Base-by-base conservation (phyloP, 225 moss, liverwort and hornwort species). In the Physcomitrium patens region DNA sequence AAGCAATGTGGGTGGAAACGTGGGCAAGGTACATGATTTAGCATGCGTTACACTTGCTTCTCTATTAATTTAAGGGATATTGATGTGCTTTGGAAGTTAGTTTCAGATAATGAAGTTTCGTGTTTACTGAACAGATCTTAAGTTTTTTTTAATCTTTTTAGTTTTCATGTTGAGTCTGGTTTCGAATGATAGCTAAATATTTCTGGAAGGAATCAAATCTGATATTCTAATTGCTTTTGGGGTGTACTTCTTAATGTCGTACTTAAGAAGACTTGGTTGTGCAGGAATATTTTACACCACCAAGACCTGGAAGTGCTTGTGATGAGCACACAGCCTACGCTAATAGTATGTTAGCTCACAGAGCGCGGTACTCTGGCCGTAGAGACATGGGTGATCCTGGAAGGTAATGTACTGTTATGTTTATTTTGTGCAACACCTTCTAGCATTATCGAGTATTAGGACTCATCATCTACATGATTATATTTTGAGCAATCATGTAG, bases 241-340 rank as follows among this genome's bases (percentile, higher is more conserved):
- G 47, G 54, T n/a, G 28, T 37, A 51, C 1, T 71, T 66, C 22
- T 9, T 23, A 24, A 68, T 63, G 45, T 31, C 28, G 19, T 67
- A 9, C 31, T 7, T 37, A 37, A 37, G 5, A 37, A 54, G 43
- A 14, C 53, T 41, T 81, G 63, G 23, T 54, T 77, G 63, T 64
- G 42, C 84, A 87, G 87, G 87, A 79, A 42, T 65, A 65, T 46
- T 81, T 81, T 60, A 58, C 78, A 51, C 74, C 71, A 17, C 67
- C 87, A 74, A 77, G 87, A 63, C 77, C 76, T 79, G 87, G 79
- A 71, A 82, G 74, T 70, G 84, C 77, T 46, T 71, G 77, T 16
- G 87, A 87, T 69, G 87, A 82, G 18, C 84, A 85, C 28, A 52
- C 78, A 22, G 76, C 51, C 79, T 81, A 76, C 76, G 73, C 66